Base-by-base conservation (phyloP, 345 rosid genomes). In the Populus deltoides region DNA sequence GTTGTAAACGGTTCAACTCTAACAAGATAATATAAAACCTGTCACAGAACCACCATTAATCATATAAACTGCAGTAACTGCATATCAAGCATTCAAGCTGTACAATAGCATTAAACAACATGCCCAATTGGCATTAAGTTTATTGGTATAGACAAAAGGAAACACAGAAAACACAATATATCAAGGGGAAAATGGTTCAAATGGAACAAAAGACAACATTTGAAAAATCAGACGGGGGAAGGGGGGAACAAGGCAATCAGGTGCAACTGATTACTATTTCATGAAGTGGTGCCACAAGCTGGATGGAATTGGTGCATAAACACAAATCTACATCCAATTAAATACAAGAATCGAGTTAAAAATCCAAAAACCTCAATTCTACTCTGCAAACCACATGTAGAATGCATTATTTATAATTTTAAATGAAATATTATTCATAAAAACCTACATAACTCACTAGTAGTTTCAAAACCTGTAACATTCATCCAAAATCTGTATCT, bases 1-100 rank as follows among this genome's bases (percentile, higher is more conserved):
- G 99, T 91, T 75, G 97, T 94, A 82, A 94, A 96, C 24, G 99
- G 99, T 76, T 96, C 99, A 75, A 90, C 89, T 89, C 99, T 88
- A 77, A 88, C 90, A 87, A 94, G 97, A 90, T 94, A 96, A 86
- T 96, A 90, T 75, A 96, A 81, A 51, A 96, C 97, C 99, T 96
- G 92, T 68, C 41, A 79, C 82, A 79, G 84, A 83, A 71, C 79
- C 72, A 82, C 31, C 11, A 36, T 62, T 68, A 71, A 27, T 67
- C 59, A 83, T 47, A 70, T 29, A 66, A 80, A 70, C 27, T 35
- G 41, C n/a, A 67, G 20, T 18, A 35, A 70, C 65, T 25, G 71
- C 66, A 81, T 47, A 69, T 66, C 66, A 51, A 43, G 67, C 77
- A 36, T 66, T 33, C 41, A 43, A 3, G 35, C 51, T 10, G 75